phyloP scores from a whole-genome alignment of 495 filamentous ascomycete genomes.

The Penicillium crystallinum region DNA sequence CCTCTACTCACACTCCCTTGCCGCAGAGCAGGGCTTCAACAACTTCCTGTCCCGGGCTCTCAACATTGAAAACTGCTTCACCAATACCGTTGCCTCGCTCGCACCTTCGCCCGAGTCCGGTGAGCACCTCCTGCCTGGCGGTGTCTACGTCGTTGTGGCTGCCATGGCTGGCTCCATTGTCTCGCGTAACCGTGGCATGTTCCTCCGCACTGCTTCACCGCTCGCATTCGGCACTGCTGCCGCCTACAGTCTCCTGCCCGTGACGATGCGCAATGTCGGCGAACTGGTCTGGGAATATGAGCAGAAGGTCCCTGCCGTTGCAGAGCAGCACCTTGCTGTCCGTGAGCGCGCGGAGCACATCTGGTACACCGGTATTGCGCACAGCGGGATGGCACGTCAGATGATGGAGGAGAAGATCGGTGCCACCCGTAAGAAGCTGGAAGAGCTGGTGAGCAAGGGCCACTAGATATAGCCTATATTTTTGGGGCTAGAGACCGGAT shows the following conservation, averaged over 20 bases:
- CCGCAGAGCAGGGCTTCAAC: constrained; percentile 75
- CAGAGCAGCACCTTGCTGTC: constrained; percentile 66
- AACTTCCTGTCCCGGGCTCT: constrained; percentile 66
- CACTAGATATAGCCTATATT: constrained; percentile 36
- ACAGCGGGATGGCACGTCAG: constrained; percentile 59
- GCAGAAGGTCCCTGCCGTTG: constrained; percentile 72
- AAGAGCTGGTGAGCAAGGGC: constrained; percentile 87
- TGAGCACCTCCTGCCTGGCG: constrained; percentile 79
- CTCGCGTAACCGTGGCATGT: constrained; percentile 73
- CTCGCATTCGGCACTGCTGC: constrained; percentile 66
- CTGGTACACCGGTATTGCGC: constrained; percentile 63
- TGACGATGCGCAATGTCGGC: constrained; percentile 79
- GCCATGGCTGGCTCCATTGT: constrained; percentile 91
- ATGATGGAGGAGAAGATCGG: constrained; percentile 76
- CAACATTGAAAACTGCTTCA: constrained; percentile 69
- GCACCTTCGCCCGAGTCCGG: constrained; percentile 75
- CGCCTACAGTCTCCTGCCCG: constrained; percentile 67
- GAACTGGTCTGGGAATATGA: constrained; percentile 85
- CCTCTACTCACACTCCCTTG: constrained; percentile 65
- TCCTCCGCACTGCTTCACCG: constrained; percentile 68
- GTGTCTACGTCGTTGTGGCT: constrained; percentile 84
- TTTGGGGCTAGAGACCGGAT: constrained; percentile 10
- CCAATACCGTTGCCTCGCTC: constrained; percentile 77
- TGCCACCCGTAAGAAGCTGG: constrained; percentile 65
- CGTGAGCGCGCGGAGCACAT: constrained; percentile 63